phyloP scores from a whole-genome alignment of 371 early-diverging fungal genomes.

The Zychaea mexicana region DNA sequence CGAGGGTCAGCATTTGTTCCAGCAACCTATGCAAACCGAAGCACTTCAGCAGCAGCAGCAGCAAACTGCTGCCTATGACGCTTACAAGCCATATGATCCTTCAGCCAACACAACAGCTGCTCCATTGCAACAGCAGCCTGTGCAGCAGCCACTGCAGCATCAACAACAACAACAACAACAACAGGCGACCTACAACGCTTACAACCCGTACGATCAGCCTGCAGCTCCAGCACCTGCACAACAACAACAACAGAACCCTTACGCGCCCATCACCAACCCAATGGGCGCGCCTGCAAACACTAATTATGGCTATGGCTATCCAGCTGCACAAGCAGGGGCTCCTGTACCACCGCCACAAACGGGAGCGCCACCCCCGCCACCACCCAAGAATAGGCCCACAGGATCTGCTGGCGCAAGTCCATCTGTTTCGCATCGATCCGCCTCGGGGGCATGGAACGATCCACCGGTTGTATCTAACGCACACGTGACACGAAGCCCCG shows the following conservation, averaged over 20 bases:
- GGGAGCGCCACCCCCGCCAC: constrained; percentile 32
- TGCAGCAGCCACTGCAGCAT: constrained; percentile 4
- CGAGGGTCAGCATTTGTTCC: constrained; percentile 4
- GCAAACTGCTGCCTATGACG: neutral
- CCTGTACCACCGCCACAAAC: neutral
- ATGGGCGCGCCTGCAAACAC: neutral
- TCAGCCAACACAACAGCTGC: neutral
- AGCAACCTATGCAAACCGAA: constrained; percentile 8
- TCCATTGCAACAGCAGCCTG: neutral
- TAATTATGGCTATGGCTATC: constrained; percentile 1
- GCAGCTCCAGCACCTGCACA: constrained; percentile 3
- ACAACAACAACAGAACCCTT: neutral
- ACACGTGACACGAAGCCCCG: constrained; percentile 29
- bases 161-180: neutral
- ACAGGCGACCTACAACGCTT: constrained; percentile 1
- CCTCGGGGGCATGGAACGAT: constrained; percentile 61
- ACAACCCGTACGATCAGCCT: constrained; percentile 8
- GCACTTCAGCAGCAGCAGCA: neutral
- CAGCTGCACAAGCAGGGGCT: neutral
- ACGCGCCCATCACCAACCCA: neutral
- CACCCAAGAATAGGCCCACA: constrained; percentile 25
- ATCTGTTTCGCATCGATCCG: constrained; percentile 32
- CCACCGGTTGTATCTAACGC: constrained; percentile 46
- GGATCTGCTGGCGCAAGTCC: constrained; percentile 32
- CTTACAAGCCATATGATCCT: constrained; percentile 10